Evolutionary conservation across 768 basidiomycete species (phyloP), one percentile per base, ranked within the genome.

Genomic region (Tricholoma matsutake): DNA sequence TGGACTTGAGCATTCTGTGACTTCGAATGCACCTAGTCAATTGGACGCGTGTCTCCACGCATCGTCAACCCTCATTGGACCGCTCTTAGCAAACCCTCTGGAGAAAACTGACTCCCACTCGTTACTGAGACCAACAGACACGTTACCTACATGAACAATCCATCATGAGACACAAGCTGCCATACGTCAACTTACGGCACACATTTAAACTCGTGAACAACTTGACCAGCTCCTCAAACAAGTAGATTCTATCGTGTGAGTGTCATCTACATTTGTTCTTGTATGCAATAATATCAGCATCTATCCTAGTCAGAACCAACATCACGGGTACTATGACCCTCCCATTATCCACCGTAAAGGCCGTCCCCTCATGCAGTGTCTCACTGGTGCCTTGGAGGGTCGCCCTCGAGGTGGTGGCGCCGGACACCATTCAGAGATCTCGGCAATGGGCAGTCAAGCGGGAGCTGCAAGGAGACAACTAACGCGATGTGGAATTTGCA

Each of bases 141-240:
- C 70, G 0, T 32, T 72, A 29, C 53, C 55, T 10, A 62, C 68
- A 3, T 56, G 65, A 4, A 54, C 49, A 10, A 66, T 68, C 20
- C 70, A 64, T 53, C 64, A 68, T 28, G 60, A 68, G 45, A 54
- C 71, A 13, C 61, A 65, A 9, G 69, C 68, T 3, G 68, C 67
- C 6, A 20, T 73, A 8, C 34, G 59, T 6, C 64, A 63, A 2
- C 54, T 72, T 18, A 60, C 65, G 14, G 57, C 31, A 14, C 60
- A 60, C 4, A 59, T 73, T 41, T 69, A 71, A 52, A 72, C 67
- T 2, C 60, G 64, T 9, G 68, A 71, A 22, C 65, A 73, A 34
- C 60, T 73, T 1, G 67, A 68, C 28, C 53, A 59, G 10, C 41
- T 72, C n/a, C 5, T 31, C 2, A 31, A 60, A 5, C 54, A 61